Conservation (phyloP, 495 filamentous ascomycete species). For the Chaetomium fimeti region DNA sequence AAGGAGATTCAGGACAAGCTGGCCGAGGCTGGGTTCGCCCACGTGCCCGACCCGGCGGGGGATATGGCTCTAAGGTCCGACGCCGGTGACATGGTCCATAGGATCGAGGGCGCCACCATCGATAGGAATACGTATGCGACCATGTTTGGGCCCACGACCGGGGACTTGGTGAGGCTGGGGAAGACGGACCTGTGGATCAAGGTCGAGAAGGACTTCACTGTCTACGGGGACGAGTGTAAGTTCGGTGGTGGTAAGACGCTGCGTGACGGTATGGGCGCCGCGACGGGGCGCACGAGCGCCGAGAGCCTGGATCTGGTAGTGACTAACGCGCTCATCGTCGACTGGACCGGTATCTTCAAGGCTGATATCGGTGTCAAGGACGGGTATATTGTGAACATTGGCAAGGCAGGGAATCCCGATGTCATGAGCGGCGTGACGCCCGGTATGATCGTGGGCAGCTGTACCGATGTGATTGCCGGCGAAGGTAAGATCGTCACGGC, state of each 20-base stretch:
- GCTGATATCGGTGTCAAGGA: constrained; percentile 94
- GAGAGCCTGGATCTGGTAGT: constrained; percentile 84
- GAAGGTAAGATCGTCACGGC: constrained; percentile 93
- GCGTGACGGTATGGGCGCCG: constrained; percentile 95
- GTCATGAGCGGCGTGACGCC: constrained; percentile 86
- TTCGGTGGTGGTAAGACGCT: constrained; percentile 96
- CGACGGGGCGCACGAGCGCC: constrained; percentile 66
- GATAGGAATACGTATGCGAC: constrained; percentile 72
- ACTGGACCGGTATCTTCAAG: constrained; percentile 93
- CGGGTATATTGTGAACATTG: constrained; percentile 84
- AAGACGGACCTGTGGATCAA: constrained; percentile 87
- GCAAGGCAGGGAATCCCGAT: constrained; percentile 96
- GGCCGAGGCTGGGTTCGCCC: constrained; percentile 70
- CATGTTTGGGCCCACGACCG: constrained; percentile 93
- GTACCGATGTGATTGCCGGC: constrained; percentile 94
- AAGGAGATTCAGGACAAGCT: constrained; percentile 68
- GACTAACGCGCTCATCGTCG: constrained; percentile 88
- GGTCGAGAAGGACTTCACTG: constrained; percentile 83
- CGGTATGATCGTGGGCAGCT: constrained; percentile 78
- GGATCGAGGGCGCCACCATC: constrained; percentile 65
- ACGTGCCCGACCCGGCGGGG: constrained; percentile 61
- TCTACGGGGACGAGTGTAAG: constrained; percentile 89
- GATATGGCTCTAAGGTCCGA: constrained; percentile 53
- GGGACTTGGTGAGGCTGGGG: constrained; percentile 78
- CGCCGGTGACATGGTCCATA: constrained; percentile 49